Percentiles rank a stretch among this genome's conserved stretches.
Conservation (phyloP, 768 basidiomycete genomes). For the Calocera cornea region DNA sequence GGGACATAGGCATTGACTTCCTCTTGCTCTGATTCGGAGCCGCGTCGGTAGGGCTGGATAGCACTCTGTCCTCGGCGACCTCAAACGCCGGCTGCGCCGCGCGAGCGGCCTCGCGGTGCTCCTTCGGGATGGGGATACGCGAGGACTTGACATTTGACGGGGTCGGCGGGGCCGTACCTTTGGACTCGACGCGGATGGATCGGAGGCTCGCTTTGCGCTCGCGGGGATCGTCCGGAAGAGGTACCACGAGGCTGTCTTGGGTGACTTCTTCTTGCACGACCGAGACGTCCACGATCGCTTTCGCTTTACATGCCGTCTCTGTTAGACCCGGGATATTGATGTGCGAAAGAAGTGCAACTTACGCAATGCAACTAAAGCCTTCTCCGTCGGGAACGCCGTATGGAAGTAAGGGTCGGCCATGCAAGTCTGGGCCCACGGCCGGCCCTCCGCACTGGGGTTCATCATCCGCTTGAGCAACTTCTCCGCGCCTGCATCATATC, state of each 20-base stretch:
- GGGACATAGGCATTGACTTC: background rate
- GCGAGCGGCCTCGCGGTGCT: background rate
- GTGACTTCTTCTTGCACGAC: too few relatives aligned
- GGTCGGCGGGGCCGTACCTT: background rate
- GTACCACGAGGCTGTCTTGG: too few relatives aligned
- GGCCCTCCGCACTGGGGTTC: slow-evolving; percentile 61
- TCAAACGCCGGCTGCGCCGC: background rate
- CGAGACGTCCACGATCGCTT: too few relatives aligned
- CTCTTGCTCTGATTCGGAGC: too few relatives aligned
- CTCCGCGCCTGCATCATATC: slow-evolving; percentile 32
- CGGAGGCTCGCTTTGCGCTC: background rate
- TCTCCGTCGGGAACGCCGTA: too few relatives aligned
- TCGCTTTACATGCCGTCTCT: too few relatives aligned
- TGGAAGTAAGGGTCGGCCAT: background rate
- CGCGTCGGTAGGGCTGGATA: background rate
- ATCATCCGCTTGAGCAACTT: slow-evolving; percentile 64
- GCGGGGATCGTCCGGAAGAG: too few relatives aligned
- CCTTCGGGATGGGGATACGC: background rate
- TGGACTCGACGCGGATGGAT: background rate
- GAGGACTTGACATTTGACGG: background rate
- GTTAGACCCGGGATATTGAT: too few relatives aligned
- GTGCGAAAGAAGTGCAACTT: background rate
- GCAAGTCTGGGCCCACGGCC: background rate
- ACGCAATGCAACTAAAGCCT: too few relatives aligned
- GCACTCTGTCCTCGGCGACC: background rate